Evolutionary conservation across 2,329 filamentous ascomycete species (phyloP).

Genomic region (Sordariomycetes sp.): DNA sequence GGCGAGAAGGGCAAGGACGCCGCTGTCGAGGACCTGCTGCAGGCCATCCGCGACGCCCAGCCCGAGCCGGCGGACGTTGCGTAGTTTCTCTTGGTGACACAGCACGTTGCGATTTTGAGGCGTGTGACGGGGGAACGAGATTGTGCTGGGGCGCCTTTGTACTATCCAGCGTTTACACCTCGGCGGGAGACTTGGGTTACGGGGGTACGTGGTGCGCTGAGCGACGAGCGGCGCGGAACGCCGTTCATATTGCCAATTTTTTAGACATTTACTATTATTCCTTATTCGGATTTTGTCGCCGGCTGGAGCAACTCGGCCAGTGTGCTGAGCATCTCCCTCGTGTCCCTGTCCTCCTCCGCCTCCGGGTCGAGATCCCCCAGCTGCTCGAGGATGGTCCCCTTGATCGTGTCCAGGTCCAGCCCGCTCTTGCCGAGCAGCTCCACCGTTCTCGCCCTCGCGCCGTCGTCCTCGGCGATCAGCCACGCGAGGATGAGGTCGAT

Average conservation of each 20-base stretch:
- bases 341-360: constrained; percentile 18
- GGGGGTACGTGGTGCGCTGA: neutral
- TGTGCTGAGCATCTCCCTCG: constrained; percentile 43
- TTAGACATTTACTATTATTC: neutral
- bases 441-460: constrained; percentile 55
- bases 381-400: constrained; percentile 55
- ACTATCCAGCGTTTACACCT: no score
- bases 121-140: no score
- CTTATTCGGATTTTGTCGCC: neutral
- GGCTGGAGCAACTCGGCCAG: constrained; percentile 36
- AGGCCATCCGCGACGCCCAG: constrained; percentile 76
- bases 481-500: constrained; percentile 81
- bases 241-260: no score
- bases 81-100: no score
- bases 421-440: constrained; percentile 56
- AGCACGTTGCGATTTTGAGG: no score
- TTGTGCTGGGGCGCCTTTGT: no score
- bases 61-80: constrained; percentile 39
- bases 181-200: no score
- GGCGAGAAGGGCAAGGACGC: constrained; percentile 70
- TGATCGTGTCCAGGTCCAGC: constrained; percentile 53
- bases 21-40: constrained; percentile 74
- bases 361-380: constrained; percentile 25
- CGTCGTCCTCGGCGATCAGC: constrained; percentile 81
- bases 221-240: neutral